phyloP scores from a whole-genome alignment of 257 asterid species.

The Osmanthus fragrans region DNA sequence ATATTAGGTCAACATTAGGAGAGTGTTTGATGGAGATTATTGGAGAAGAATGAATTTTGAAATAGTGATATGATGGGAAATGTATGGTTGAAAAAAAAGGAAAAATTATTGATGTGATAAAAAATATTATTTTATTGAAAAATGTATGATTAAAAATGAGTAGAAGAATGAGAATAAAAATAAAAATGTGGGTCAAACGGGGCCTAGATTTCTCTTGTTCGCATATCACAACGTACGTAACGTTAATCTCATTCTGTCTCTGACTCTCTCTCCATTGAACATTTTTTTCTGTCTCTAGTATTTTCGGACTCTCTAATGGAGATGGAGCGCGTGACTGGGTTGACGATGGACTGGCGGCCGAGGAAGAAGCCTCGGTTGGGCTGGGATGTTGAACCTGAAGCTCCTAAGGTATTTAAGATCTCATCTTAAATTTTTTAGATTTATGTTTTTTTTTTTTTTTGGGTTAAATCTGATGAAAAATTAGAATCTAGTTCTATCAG shows the following conservation, averaged over 20 bases:
- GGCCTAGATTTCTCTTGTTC: constrained; percentile 18
- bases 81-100: too few relatives aligned
- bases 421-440: constrained; percentile 17
- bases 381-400: constrained; percentile 84
- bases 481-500: constrained; percentile 29
- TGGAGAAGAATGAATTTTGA: too few relatives aligned
- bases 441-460: constrained; percentile 10
- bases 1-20: too few relatives aligned
- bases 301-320: constrained; percentile 50
- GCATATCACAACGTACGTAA: neutral
- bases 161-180: too few relatives aligned
- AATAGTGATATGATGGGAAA: too few relatives aligned
- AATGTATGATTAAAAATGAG: too few relatives aligned
- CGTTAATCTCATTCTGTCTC: too few relatives aligned
- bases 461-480: constrained; percentile 49
- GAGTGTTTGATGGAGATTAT: too few relatives aligned
- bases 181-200: too few relatives aligned
- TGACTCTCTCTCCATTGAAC: constrained; percentile 11
- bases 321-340: constrained; percentile 86
- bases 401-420: constrained; percentile 57
- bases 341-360: constrained; percentile 81
- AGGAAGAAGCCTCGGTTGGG: constrained; percentile 82
- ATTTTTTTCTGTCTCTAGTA: constrained; percentile 27
- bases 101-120: too few relatives aligned
- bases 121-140: too few relatives aligned